Percentiles rank a stretch among this genome's conserved stretches.
These are phyloP conservation scores for Isabelozyma gotoi DNA, from an alignment of 805 yeast species.

Conservation along the genomic window DNA sequence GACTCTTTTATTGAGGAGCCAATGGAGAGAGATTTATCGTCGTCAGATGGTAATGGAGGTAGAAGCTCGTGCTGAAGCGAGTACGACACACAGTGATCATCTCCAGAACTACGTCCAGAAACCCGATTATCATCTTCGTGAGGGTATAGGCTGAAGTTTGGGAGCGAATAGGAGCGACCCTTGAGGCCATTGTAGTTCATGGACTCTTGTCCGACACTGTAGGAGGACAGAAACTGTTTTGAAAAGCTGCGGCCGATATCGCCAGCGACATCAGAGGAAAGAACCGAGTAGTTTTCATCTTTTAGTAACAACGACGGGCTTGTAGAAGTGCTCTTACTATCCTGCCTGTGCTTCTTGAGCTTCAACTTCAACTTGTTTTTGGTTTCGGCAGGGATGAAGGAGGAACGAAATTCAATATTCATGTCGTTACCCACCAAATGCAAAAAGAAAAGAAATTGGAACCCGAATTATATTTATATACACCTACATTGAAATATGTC, in stretches of 20 bases:
- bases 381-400: background rate
- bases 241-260: background rate
- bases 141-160: background rate
- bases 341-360: background rate
- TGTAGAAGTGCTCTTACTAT: background rate
- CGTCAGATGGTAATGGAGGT: background rate
- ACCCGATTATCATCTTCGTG: background rate
- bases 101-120: too few relatives aligned
- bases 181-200: background rate
- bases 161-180: background rate
- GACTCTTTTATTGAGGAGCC: background rate
- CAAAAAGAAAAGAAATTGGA: background rate
- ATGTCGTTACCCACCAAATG: background rate
- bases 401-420: background rate
- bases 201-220: background rate
- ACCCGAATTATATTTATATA: too few relatives aligned
- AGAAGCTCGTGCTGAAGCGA: background rate
- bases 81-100: too few relatives aligned
- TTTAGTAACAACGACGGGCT: background rate
- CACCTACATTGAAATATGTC: background rate
- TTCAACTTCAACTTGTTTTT: background rate
- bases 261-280: background rate
- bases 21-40: background rate
- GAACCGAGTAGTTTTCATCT: background rate
- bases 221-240: background rate